Conservation (phyloP, 306 rosid species). For the Datisca glomerata region DNA sequence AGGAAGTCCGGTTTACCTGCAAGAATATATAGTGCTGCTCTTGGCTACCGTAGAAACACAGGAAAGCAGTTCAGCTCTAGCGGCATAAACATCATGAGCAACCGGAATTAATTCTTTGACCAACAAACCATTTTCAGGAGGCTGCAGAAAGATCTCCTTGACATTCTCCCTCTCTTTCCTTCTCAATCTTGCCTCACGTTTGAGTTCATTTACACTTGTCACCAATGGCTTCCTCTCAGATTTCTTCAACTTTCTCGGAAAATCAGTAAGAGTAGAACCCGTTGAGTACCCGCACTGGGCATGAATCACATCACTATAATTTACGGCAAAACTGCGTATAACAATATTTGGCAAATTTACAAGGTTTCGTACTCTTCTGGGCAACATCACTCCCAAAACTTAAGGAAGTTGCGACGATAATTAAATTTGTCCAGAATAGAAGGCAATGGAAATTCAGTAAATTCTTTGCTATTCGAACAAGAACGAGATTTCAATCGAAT, state of each 20-base stretch:
- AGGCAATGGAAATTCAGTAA: too few species aligned
- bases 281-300: conserved; percentile 20
- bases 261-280: conserved; percentile 11
- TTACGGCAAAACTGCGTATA: conserved; percentile 9
- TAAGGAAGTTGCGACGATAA: too few species aligned
- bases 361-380: conserved; percentile 16
- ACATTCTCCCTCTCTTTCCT: conserved; percentile 37
- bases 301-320: conserved; percentile 3
- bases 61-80: conserved; percentile 34
- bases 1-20: conserved; percentile 37
- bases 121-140: conserved; percentile 58
- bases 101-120: conserved; percentile 39
- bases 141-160: conserved; percentile 27
- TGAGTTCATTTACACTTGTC: conserved; percentile 40
- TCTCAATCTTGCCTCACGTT: conserved; percentile 43
- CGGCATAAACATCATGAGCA: conserved; percentile 43
- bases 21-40: conserved; percentile 23
- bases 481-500: too few species aligned
- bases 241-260: conserved; percentile 30
- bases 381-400: conserved; percentile 32
- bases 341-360: conserved; percentile 14
- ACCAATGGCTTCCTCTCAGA: conserved; percentile 49
- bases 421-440: too few species aligned
- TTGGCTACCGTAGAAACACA: conserved; percentile 36
- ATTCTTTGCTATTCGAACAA: too few species aligned